Percentiles rank a stretch among this genome's conserved stretches.
These are phyloP conservation scores for Xylaria sp. DNA, from an alignment of 2,329 filamentous ascomycete species.

Conservation along the genomic window DNA sequence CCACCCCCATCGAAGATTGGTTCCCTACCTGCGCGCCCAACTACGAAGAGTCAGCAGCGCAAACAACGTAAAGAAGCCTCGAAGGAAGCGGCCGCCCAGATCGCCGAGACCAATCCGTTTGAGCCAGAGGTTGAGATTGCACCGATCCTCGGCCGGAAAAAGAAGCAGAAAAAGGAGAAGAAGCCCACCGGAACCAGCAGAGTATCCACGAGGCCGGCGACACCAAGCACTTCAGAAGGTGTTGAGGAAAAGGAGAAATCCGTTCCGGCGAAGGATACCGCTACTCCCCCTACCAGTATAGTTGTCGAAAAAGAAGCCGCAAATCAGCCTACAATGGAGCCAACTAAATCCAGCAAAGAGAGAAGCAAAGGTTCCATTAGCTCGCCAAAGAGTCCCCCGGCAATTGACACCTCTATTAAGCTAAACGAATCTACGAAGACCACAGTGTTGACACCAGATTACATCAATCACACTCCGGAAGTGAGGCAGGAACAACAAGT, in stretches of 20 bases:
- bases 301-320: conserved; percentile 40
- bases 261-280: conserved; percentile 41
- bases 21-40: conserved; percentile 72
- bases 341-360: conserved; percentile 42
- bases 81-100: conserved; percentile 69
- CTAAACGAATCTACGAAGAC: conserved; percentile 52
- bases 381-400: conserved; percentile 45
- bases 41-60: conserved; percentile 81
- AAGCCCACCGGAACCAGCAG: conserved; percentile 48
- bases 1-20: conserved; percentile 75
- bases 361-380: conserved; percentile 42
- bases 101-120: conserved; percentile 60
- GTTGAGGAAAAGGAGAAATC: conserved; percentile 50
- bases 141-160: conserved; percentile 82
- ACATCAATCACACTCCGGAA: conserved; percentile 45
- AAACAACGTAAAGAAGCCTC: conserved; percentile 77
- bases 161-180: conserved; percentile 84
- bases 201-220: conserved; percentile 47
- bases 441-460: conserved; percentile 51
- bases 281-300: conserved; percentile 41
- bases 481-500: conserved; percentile 45
- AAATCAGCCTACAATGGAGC: conserved; percentile 30
- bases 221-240: conserved; percentile 46
- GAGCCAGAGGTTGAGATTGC: conserved; percentile 69
- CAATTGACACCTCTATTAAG: conserved; percentile 48